Evolutionary conservation across 768 basidiomycete species (phyloP), one percentile per base, ranked within the genome.

Genomic region (Ephemerocybe angulata): DNA sequence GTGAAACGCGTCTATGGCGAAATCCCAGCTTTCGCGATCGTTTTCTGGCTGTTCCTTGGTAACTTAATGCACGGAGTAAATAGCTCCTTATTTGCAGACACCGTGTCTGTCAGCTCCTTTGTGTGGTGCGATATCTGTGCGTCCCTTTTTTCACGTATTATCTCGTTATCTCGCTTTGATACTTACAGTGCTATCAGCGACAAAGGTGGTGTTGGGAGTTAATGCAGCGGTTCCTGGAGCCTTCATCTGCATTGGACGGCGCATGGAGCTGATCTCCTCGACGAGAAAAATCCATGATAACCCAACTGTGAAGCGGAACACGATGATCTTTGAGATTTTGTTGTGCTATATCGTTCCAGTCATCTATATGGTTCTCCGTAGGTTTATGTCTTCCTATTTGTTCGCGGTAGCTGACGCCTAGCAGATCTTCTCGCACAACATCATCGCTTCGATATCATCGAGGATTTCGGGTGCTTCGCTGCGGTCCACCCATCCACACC

Each of bases 41-140:
- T 80, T 17, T 57, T 70, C 0, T 86, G 84, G 84, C 72, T 85
- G 3, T 64, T 76, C 22, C 60, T 75, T 3, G 69, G 67, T 28
- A 84, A 80, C 58, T 25, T 85, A 12, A 71, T 79, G 33, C 75
- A 76, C 55, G 80, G 79, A 0, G 67, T 88, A 37, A 82, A 91
- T 63, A 69, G 82, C 3, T 59, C 87, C 24, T 61, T 85, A 3
- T 93, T 87, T 88, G 68, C 72, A 41, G 77, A 70, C n/a, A 83
- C 79, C 61, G 65, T 71, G 4, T 64, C 72, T 22, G 65, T 81
- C 28, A 66, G 60, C 43, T 72, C 71, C 15, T 74, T 81, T 0
- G 75, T 81, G 7, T 93, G 88, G 88, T 93, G 90, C 64, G 90
- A 93, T 63, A 84, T 93, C 33, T 72, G 87, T 89, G 51, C 49